These are phyloP conservation scores for Pholiota microspora DNA, from an alignment of 768 basidiomycete genomes.

Conservation along the genomic window DNA sequence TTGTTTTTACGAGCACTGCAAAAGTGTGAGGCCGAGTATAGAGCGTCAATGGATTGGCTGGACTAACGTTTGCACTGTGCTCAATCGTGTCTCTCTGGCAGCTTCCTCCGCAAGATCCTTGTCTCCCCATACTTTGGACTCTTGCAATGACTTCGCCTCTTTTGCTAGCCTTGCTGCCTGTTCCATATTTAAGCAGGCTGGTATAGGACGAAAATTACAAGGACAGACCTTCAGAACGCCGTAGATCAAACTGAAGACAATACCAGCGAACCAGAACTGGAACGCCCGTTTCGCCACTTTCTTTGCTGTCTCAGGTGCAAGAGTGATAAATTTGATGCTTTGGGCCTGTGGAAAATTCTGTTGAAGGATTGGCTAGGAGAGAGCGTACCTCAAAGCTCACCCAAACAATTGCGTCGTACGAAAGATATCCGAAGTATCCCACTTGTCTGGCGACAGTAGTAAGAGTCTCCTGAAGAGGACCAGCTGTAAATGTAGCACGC, in stretches of 20 bases:
- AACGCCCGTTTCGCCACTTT: constrained; percentile 65
- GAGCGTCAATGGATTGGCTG: background rate
- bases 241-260: constrained; percentile 74
- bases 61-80: constrained; percentile 51
- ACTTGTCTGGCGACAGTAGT: constrained; percentile 82
- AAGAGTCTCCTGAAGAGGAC: constrained; percentile 67
- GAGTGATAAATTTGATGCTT: constrained; percentile 58
- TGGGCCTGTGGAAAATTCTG: constrained; percentile 47
- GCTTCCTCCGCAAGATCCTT: constrained; percentile 68
- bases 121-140: constrained; percentile 48
- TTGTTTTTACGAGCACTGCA: constrained; percentile 60
- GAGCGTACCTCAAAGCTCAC: constrained; percentile 38
- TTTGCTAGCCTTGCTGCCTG: constrained; percentile 62
- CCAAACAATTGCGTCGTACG: constrained; percentile 84
- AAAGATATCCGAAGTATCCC: constrained; percentile 84
- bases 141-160: constrained; percentile 53
- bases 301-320: constrained; percentile 59
- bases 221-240: constrained; percentile 64
- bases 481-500: constrained; percentile 56
- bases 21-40: background rate
- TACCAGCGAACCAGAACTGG: constrained; percentile 87
- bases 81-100: constrained; percentile 63
- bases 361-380: background rate
- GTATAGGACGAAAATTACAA: background rate
- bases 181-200: background rate